Base-by-base conservation (phyloP, 805 yeast species). In the Candida sanyiensis region DNA sequence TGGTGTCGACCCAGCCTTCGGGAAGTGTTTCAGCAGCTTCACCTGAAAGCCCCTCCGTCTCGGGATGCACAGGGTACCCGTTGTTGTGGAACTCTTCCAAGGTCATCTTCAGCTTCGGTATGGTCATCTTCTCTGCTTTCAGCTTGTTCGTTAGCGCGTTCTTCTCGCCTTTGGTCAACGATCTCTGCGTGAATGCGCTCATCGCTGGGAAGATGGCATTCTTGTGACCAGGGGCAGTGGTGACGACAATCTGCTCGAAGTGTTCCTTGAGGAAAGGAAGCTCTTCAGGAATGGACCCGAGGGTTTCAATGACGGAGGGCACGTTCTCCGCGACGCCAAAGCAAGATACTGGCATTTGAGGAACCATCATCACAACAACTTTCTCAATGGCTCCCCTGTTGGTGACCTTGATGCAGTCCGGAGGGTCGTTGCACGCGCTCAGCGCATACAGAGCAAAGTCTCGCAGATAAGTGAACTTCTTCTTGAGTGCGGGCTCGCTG, bases 141-240 rank as follows among this genome's bases (percentile, higher is more conserved):
- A 63, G 40, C 33, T 50, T 57, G 42, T 40, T 57, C 8, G 48
- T 54, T 6, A 66, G 54, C n/a, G 56, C 57, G 37, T 64, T 63
- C 48, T 69, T 74, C 44, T 82, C 88, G 24, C 67, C 64, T 38
- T 74, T 75, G 3, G 81, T 66, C 39, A 79, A 58, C 0, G 80
- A 77, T n/a, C 73, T 66, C 38, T 69, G 69, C 12, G 76, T 63
- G 32, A 87, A 69, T 2, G 83, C 67, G 31, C 67, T 69, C 38
- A 71, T 64, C 12, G 77, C 71, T 34, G 78, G 79, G 51, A 64
- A 76, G 25, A 76, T 55, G 8, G 72, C 67, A 29, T 70, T 75
- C 45, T 70, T 72, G 4, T 77, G 70, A 0, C 95, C 96, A 0
- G 95, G 94, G 6, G 79, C 67, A 20, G 59, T 52, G 2, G 81